These are phyloP conservation scores for Chlamydomonas schloesseri DNA, from an alignment of 139 green algal genomes.

Conservation along the genomic window DNA sequence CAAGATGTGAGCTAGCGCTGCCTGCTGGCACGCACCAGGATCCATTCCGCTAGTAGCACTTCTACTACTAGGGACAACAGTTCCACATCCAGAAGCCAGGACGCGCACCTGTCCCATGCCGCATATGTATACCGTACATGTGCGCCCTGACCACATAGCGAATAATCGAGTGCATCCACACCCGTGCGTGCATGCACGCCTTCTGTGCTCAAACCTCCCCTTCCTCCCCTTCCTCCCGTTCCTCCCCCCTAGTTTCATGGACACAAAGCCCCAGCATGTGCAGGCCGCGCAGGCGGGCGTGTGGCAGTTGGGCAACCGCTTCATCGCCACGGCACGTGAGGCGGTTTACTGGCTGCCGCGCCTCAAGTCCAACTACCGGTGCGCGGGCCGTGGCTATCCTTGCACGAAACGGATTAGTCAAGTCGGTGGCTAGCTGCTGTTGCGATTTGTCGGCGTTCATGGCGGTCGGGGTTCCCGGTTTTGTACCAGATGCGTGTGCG, in stretches of 20 bases:
- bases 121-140: no score
- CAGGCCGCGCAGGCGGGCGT: not conserved
- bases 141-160: no score
- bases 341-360: conserved; percentile 11
- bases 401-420: no score
- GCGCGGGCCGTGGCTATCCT: no score
- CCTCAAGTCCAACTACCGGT: conserved; percentile 2
- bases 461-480: no score
- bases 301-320: conserved; percentile 43
- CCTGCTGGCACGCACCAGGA: not conserved
- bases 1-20: not conserved
- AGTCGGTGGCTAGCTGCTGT: not conserved
- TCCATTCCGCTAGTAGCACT: no score
- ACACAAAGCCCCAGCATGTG: not conserved
- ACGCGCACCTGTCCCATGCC: no score
- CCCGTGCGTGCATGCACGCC: not conserved
- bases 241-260: not conserved
- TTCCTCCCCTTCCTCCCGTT: not conserved
- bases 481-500: no score
- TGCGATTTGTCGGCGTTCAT: no score
- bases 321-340: conserved; percentile 22
- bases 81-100: no score
- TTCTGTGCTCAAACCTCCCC: not conserved
- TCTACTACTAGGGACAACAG: no score
- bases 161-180: no score